A percentile compares a stretch with the other conserved stretches of the same genome.
Conservation (phyloP, 2,329 filamentous ascomycete species). For the Neofusicoccum cordaticola region DNA sequence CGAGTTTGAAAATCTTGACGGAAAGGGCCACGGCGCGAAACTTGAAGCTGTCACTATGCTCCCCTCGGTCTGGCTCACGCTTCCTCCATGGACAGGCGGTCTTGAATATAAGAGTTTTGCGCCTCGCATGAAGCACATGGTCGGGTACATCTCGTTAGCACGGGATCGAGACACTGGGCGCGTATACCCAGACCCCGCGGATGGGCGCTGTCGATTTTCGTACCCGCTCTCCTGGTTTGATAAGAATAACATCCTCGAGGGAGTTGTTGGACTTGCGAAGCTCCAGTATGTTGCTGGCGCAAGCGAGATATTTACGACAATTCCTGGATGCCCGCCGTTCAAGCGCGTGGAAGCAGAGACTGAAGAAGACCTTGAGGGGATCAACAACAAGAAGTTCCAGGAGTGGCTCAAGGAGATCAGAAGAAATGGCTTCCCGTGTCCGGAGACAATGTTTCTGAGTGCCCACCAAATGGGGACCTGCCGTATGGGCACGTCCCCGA, state of each 20-base stretch:
- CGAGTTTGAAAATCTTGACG: conserved; percentile 78
- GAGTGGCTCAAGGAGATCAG: conserved; percentile 58
- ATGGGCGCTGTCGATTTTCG: conserved; percentile 61
- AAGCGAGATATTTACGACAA: conserved; percentile 68
- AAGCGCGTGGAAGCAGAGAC: conserved; percentile 16
- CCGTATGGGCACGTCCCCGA: conserved; percentile 59
- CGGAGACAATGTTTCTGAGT: conserved; percentile 58
- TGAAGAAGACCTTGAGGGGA: conserved; percentile 38
- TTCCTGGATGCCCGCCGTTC: conserved; percentile 65
- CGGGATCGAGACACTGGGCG: conserved; percentile 74
- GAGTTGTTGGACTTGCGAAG: conserved; percentile 68
- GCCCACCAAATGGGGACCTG: conserved; percentile 82
- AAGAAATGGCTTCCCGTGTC: conserved; percentile 49
- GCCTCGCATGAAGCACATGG: conserved; percentile 66
- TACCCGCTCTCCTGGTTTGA: conserved; percentile 63
- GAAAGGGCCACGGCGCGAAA: conserved; percentile 76
- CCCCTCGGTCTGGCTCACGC: conserved; percentile 62
- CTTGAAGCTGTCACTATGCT: conserved; percentile 75
- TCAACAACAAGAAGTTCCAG: conserved; percentile 60
- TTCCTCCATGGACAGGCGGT: conserved; percentile 65
- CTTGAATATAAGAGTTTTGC: conserved; percentile 70
- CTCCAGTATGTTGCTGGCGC: conserved; percentile 78
- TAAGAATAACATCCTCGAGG: conserved; percentile 67
- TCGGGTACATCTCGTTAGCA: conserved; percentile 68
- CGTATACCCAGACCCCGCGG: conserved; percentile 68